phyloP scores from a whole-genome alignment of 1,284 basidiomycete species.

The Butyriboletus appendiculatus region DNA sequence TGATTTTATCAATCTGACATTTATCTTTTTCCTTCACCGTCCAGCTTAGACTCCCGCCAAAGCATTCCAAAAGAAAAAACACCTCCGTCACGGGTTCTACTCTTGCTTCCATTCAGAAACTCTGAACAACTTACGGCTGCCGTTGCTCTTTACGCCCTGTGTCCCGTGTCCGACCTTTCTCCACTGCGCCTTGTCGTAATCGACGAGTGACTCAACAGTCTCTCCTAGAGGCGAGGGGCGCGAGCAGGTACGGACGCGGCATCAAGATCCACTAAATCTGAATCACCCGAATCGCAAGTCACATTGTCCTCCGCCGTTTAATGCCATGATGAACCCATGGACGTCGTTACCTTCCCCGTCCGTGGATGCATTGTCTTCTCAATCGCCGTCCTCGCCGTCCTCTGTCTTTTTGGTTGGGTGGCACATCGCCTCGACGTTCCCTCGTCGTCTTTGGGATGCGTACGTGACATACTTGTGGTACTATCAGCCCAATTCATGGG shows the following conservation, averaged over 20 bases:
- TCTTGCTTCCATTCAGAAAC: background rate
- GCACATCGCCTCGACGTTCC: slow-evolving; percentile 12
- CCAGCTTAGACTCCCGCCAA: background rate
- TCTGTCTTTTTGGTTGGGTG: slow-evolving; percentile 9
- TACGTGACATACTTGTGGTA: slow-evolving; percentile 65
- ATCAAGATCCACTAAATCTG: slow-evolving; percentile 1
- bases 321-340: slow-evolving; percentile 14
- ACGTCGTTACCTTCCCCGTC: slow-evolving; percentile 7
- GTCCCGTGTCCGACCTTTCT: slow-evolving; percentile 15
- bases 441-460: slow-evolving; percentile 46
- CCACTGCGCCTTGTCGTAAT: slow-evolving; percentile 29
- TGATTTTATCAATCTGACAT: background rate
- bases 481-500: slow-evolving; percentile 65
- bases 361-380: background rate
- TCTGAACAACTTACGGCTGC: slow-evolving; percentile 13
- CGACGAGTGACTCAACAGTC: slow-evolving; percentile 14
- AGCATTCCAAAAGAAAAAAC: background rate
- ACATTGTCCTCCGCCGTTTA: background rate
- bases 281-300: slow-evolving; percentile 1
- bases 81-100: too few species aligned
- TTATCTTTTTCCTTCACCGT: background rate
- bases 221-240: background rate
- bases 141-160: slow-evolving; percentile 3
- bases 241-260: background rate
- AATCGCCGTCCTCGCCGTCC: background rate